phyloP scores from a whole-genome alignment of 352 stramenopile genomes.

The Phytophthora multivora region DNA sequence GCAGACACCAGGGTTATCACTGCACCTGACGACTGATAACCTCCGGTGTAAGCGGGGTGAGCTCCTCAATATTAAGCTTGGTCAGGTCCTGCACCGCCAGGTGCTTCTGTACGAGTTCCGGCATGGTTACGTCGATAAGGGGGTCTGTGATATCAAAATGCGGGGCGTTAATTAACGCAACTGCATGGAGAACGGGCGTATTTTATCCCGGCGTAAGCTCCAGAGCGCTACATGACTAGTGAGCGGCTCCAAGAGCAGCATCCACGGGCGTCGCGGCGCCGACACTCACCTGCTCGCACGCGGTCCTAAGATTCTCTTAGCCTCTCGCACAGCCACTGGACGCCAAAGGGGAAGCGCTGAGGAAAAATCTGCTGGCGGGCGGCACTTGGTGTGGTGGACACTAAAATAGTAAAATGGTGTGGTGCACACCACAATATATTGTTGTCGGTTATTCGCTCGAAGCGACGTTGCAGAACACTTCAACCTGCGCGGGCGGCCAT shows the following conservation, averaged over 20 bases:
- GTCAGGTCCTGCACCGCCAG: slow-evolving; percentile 94
- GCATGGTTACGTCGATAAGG: slow-evolving; percentile 38
- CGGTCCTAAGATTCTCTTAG: slow-evolving; percentile 32
- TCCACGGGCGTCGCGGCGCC: not conserved
- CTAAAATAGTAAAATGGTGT: not conserved
- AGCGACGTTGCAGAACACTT: slow-evolving; percentile 13
- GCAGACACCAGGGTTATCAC: not conserved
- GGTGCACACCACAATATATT: not conserved
- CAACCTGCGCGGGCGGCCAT: slow-evolving; percentile 13
- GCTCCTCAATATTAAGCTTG: slow-evolving; percentile 94
- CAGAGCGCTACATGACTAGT: slow-evolving; percentile 8
- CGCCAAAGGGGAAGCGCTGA: slow-evolving; percentile 35
- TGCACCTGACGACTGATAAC: slow-evolving; percentile 91
- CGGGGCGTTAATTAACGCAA: no score
- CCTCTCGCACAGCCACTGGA: slow-evolving; percentile 35
- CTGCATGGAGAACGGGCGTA: no score
- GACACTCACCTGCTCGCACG: slow-evolving; percentile 26
- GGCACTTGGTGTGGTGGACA: not conserved
- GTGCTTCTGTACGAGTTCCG: slow-evolving; percentile 75
- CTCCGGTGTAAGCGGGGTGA: slow-evolving; percentile 98
- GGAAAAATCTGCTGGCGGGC: slow-evolving; percentile 49
- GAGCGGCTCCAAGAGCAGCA: not conserved
- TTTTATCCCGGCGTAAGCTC: not conserved
- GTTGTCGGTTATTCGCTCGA: slow-evolving; percentile 1
- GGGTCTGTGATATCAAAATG: not conserved